phyloP scores from a whole-genome alignment of 2,329 filamentous ascomycete genomes.

The Lojkania enalia region DNA sequence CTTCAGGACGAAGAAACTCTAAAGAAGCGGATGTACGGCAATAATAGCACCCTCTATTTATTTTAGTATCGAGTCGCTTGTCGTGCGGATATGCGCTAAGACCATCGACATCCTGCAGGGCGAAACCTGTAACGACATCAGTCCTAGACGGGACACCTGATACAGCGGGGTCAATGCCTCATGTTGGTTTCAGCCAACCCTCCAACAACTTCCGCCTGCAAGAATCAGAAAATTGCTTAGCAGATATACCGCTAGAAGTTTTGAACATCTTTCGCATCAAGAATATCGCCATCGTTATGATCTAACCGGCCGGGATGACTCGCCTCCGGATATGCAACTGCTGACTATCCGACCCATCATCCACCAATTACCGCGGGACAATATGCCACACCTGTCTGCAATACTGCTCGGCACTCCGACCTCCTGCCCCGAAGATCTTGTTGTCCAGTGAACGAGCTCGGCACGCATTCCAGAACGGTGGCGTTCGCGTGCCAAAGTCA shows the following conservation, averaged over 20 bases:
- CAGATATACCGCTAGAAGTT: no score
- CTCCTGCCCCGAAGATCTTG: neutral
- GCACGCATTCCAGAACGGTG: neutral
- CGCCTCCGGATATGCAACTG: slow-evolving; percentile 9
- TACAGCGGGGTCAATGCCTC: slow-evolving; percentile 8
- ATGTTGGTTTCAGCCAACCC: slow-evolving; percentile 9
- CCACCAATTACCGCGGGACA: neutral
- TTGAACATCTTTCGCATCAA: no score
- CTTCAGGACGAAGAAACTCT: no score
- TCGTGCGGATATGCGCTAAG: no score
- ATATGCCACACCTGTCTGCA: neutral
- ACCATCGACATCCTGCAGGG: slow-evolving; percentile 3
- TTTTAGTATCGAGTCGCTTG: no score
- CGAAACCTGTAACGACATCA: slow-evolving; percentile 14
- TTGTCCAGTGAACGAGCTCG: neutral
- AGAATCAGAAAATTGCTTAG: neutral
- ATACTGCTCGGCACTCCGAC: no score
- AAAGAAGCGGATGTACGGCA: no score
- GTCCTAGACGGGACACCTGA: slow-evolving; percentile 6
- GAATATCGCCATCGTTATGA: no score
- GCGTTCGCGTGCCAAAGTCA: neutral
- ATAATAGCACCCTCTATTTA: no score
- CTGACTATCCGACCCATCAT: neutral
- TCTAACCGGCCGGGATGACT: no score
- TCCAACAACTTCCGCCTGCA: neutral